phyloP scores from a whole-genome alignment of 441 rosid species.

The Adansonia gregorii region DNA sequence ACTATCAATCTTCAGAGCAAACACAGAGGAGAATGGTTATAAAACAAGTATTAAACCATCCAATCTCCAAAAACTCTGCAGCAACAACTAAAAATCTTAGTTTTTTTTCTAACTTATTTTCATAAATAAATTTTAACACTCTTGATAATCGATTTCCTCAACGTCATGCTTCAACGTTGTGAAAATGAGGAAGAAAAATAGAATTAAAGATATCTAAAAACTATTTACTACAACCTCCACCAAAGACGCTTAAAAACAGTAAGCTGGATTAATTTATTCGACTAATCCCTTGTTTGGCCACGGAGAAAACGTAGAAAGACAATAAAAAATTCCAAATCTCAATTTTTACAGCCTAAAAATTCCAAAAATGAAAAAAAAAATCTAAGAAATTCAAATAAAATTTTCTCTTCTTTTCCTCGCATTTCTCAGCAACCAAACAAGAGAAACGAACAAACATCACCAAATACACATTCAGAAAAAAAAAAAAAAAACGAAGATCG shows the following conservation, averaged over 20 bases:
- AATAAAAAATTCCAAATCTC: constrained; percentile 20
- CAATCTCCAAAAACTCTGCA: constrained; percentile 26
- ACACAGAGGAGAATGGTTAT: constrained; percentile 10
- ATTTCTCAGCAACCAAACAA: constrained; percentile 35
- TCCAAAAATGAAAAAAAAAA: no score
- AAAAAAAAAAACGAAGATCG: constrained; percentile 21
- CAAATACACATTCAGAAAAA: constrained; percentile 30
- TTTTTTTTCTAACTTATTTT: neutral
- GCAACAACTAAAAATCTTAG: neutral
- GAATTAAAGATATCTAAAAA: neutral
- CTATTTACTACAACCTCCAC: constrained; percentile 5
- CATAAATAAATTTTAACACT: neutral
- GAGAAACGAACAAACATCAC: constrained; percentile 25
- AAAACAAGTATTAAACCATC: constrained; percentile 21
- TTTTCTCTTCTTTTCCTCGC: constrained; percentile 28
- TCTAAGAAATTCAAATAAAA: constrained; percentile 26
- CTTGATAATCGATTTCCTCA: constrained; percentile 10
- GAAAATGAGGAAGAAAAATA: neutral
- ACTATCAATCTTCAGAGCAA: constrained; percentile 32
- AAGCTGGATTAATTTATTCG: constrained; percentile 23
- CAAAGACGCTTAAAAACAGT: neutral
- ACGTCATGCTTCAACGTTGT: neutral
- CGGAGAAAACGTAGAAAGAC: constrained; percentile 27
- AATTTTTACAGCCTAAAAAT: constrained; percentile 10
- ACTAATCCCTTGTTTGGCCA: constrained; percentile 23